phyloP scores from a whole-genome alignment of 169 alveolate species.

The Pseudocohnilembus persalinus region DNA sequence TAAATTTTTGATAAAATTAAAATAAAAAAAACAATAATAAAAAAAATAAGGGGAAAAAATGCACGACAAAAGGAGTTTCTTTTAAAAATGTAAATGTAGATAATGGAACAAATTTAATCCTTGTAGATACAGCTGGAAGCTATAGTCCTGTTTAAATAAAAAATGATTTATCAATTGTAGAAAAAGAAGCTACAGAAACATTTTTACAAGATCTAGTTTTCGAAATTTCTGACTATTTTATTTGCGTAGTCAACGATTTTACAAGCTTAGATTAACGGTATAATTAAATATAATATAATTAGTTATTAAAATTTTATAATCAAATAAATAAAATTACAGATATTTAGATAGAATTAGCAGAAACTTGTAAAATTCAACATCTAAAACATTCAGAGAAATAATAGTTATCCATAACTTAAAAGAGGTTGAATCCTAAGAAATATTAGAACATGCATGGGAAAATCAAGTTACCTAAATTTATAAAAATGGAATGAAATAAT shows the following conservation, averaged over 20 bases:
- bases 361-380: conserved; percentile 34
- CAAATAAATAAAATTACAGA: not conserved
- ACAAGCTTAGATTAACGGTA: conserved; percentile 41
- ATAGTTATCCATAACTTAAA: conserved; percentile 52
- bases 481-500: conserved; percentile 26
- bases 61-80: conserved; percentile 51
- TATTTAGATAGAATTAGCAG: conserved; percentile 44
- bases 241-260: conserved; percentile 53
- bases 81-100: conserved; percentile 49
- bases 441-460: conserved; percentile 47
- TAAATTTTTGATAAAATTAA: too few species aligned
- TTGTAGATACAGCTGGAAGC: conserved; percentile 59
- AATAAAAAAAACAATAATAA: too few species aligned
- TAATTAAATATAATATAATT: too few species aligned
- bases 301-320: too few species aligned
- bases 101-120: conserved; percentile 43
- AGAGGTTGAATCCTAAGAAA: conserved; percentile 44
- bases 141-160: conserved; percentile 45
- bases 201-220: conserved; percentile 42
- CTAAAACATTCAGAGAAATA: conserved; percentile 48
- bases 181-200: conserved; percentile 53
- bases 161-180: conserved; percentile 42
- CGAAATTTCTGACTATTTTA: conserved; percentile 49
- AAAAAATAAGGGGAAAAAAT: conserved; percentile 39
- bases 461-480: conserved; percentile 46